phyloP scores from a whole-genome alignment of 1,139 yeast genomes.

The Lodderomyces theae region DNA sequence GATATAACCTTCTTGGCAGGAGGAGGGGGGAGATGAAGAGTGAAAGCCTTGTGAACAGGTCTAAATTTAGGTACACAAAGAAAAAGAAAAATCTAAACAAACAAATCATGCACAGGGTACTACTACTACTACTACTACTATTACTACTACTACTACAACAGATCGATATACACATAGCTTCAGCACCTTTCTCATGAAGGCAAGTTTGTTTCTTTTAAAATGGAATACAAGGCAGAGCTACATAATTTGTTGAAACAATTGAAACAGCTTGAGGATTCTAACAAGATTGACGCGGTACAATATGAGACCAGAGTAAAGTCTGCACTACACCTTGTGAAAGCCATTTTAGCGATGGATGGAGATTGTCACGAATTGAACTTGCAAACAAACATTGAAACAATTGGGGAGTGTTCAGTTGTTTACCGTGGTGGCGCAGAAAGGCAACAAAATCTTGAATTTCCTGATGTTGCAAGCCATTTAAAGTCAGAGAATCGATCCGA shows the following conservation, averaged over 20 bases:
- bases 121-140: no score
- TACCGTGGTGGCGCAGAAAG: background rate
- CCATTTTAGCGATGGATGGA: constrained; percentile 6
- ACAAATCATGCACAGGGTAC: no score
- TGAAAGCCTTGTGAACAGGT: background rate
- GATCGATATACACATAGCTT: no score
- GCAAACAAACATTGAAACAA: constrained; percentile 7
- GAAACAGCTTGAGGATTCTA: constrained; percentile 19
- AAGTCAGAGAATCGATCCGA: background rate
- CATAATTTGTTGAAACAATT: constrained; percentile 24
- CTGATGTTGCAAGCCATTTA: background rate
- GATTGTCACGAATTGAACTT: constrained; percentile 2
- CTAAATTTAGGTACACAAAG: background rate
- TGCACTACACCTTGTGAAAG: constrained; percentile 15
- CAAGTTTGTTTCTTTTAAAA: no score
- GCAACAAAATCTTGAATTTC: background rate
- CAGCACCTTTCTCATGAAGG: no score
- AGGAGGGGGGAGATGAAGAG: background rate
- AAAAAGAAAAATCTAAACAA: background rate
- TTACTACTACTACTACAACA: no score
- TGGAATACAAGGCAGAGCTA: constrained; percentile 18
- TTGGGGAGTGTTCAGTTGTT: constrained; percentile 8
- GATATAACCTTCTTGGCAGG: background rate
- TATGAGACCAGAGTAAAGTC: constrained; percentile 19
- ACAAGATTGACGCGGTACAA: constrained; percentile 7